Base-by-base conservation (phyloP, 1,284 basidiomycete species). In the Omphalotus olearius region DNA sequence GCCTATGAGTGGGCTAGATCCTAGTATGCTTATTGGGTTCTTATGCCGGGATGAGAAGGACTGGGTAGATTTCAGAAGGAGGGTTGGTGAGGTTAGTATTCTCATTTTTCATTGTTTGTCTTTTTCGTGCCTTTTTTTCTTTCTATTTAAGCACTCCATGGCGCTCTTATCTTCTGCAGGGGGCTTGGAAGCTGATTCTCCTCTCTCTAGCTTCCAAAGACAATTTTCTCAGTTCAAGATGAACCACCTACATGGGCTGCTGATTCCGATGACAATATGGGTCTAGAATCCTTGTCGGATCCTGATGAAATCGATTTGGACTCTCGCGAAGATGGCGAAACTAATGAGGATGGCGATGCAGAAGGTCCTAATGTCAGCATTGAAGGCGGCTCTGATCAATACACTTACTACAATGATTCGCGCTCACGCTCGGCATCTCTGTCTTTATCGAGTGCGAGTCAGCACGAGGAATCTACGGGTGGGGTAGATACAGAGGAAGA, bases 1-100 rank as follows among this genome's bases (percentile, higher is more conserved):
- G 91, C 88, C 89, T 0, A 70, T 98, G 43, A 82, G 83, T 36
- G 85, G 86, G n/a, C 70, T 99, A 48, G 96, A 98, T 65, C 96
- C 97, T 10, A 96, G 93, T 62, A 98, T 99, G 96, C 73, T 99
- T 7, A 76, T 98, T 50, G 95, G 95, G 14, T 98, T 99, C 67
- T 65, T 98, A 58, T 87, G 89, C 63, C 80, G 80, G 58, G 82
- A 90, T 63, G 88, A 93, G 67, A 73, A 68, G 17, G 93, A 96
- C 50, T 96, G 93, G 85, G 68, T 76, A 13, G 93, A 97, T 68
- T 82, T 98, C 54, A 79, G 84, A 57, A 72, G 69, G 47, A 76
- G 93, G 53, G 82, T 91, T 50, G 74, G 71, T 9, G 83, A 87
- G 68, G 91, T 93, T 48, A 53, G 82, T 59, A 45, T 54, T 6